Base-by-base conservation (phyloP, 2,329 filamentous ascomycete species). In the Ascochyta koolunga region DNA sequence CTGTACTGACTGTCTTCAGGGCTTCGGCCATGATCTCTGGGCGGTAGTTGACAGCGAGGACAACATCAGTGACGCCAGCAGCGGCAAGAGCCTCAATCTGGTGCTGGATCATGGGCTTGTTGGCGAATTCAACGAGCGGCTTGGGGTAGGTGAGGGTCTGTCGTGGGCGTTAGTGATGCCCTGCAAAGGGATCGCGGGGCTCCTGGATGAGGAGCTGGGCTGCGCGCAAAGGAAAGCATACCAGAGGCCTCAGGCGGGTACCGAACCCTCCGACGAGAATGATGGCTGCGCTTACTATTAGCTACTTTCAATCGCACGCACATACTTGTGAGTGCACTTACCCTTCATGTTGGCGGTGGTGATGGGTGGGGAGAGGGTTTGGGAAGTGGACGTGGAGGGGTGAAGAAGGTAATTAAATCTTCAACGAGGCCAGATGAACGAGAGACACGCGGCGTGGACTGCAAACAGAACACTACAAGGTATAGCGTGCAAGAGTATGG, bases 251-350 rank as follows among this genome's bases (percentile, higher is more conserved):
- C 73, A 99, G 89, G 80, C 93, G 93, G 78, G 93, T 99, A 81
- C 93, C 93, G 79, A 97, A 99, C 78, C 93, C 95, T 82, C 95
- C 95, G 79, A 98, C 95, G 76, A 98, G 93, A 89, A 96, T 97
- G 76, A 97, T 89, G 81, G 93, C 92, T 97, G 53, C 22, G 53
- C 11, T 15, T 24, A 3, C 15, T 49, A 60, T 69, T 41, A 59
- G 50, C 35, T 29, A 50, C 50, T 15, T 43, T 38, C 36, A 33
- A 39, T 22, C 19, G 13, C 6, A 18, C 15, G 13, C 15, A 24
- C 2, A 9, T 4, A 4, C 9, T 8, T 9, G n/a, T 22, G 19
- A 18, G 2, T 15, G 24, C 36, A 50, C 67, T 27, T 35, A 76
- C 75, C 75, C 62, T 77, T 77, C 75, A 77, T 77, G 50, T 60